Evolutionary conservation across 371 early-diverging fungal species (phyloP), one percentile per base, ranked within the genome.

Genomic region (Apophysomyces trapeziformis): DNA sequence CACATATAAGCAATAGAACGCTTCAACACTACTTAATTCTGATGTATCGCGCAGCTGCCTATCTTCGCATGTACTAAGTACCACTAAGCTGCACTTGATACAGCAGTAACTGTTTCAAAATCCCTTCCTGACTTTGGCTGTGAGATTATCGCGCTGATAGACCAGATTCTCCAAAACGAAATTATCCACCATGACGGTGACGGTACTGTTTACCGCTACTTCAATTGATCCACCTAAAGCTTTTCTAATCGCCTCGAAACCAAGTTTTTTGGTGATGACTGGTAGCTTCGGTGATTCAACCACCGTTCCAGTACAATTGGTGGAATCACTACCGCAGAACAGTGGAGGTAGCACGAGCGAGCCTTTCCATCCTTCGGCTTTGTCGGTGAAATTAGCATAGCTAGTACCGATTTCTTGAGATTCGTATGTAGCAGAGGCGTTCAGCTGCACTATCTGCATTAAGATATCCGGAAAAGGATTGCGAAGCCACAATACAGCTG

Each of bases 241-340:
- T 36, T 69, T 71, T 54, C 64, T 71, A 45, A 82, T 79, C 5
- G 75, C 74, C 32, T 78, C 83, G 32, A 65, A 69, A 5, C 80
- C 83, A 0, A 76, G 57, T 45, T 74, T 73, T 43, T 78, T 78
- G 7, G 75, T 73, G 45, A 69, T 58, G 38, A 82, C 74, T 1
- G 78, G 83, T 26, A 82, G 69, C 57, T 79, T 79, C 36, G 74
- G 78, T 38, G 78, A 76, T 39, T 74, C 65, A 0, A 80, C 63
- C 14, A 70, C 54, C 4, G 73, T 21, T 9, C 74, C 73, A 37
- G 61, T 50, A 36, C 77, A 75, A 1, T 67, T 41, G 16, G 63
- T 50, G 8, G 41, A 41, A 4, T 6, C 26, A 26, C 37, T 5
- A 41, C 66, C 63, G 57, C 76, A 62, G 1, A 32, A 16, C 6